Base-by-base conservation (phyloP, 495 filamentous ascomycete genomes). In the Penicillium samsonianum region DNA sequence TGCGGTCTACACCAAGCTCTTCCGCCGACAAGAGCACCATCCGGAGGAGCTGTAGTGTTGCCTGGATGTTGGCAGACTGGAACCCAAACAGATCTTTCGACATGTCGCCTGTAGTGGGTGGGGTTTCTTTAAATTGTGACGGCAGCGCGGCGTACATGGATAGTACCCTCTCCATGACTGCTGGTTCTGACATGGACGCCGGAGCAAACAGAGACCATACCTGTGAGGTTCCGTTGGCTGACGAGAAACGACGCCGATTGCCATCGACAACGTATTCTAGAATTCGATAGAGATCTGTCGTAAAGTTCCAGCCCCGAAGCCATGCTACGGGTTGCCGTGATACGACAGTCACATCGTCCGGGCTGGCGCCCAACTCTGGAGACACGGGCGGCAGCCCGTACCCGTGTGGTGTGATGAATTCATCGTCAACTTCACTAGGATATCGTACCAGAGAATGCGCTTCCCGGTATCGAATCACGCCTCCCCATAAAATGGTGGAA, bases 51-150 rank as follows among this genome's bases (percentile, higher is more conserved):
- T 79, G 76, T 12, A 82, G 60, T 4, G 77, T 81, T 5, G 78
- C 77, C 25, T 75, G 70, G 42, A 83, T 82, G 51, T 81, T 80
- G 40, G 80, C 80, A n/a, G 77, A 76, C 61, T 82, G 79, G 45
- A 81, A 80, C 1, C 77, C 74, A 50, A 76, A 78, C 2, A 75
- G 65, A 57, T 80, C 73, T 22, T 67, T 65, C 0, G 35, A 48
- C 33, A 59, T 65, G 61, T 74, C 73, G 25, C 64, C 65, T 9
- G 73, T 73, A 23, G 55, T 69, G 0, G 62, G 62, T 1, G 65
- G 72, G 0, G 65, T 67, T 40, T 72, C 62, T 22, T 73, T 74
- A 56, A 81, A 80, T 38, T 63, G 60, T 19, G 60, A 33, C 3
- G 78, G 75, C 22, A 81, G 61, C 9, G 63, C 61, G 44, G 68